Evolutionary conservation across 768 basidiomycete species (phyloP), one percentile per base, ranked within the genome.

Genomic region (Suillus spraguei): DNA sequence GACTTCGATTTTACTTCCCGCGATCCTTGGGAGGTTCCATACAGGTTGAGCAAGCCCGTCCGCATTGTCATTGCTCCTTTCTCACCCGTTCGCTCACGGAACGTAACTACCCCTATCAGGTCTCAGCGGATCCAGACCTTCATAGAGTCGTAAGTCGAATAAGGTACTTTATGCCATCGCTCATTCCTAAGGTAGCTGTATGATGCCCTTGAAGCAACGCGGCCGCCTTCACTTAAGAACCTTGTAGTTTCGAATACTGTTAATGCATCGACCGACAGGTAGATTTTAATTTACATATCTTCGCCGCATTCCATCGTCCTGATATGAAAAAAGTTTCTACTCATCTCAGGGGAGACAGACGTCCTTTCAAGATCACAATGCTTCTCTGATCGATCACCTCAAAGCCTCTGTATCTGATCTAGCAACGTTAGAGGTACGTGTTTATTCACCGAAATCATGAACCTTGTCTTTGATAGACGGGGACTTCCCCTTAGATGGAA

Each of bases 221-320:
- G 82, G 52, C 85, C 87, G 28, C 49, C 67, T 22, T 73, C 66
- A 17, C 74, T 77, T 54, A 65, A 74, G 16, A 71, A 71, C 22
- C 67, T 70, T 38, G 78, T 89, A 63, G 69, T 87, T 16, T 59
- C 68, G 44, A 65, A 80, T 60, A 69, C 79, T 24, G 79, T 88
- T 38, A 94, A 93, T 68, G 92, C 91, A n/a, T 91, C 90, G 59
- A 87, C 91, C 46, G 92, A 94, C 74, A 92, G 90, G 89, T 89
- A 68, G 59, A 71, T 59, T 64, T 20, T 54, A 33, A 16, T 24
- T 46, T 61, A n/a, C 44, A 38, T 5, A 28, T 6, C 50, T 13
- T 24, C 52, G 24, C 39, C 16, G 54, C 41, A 55, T 50, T 33
- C n/a, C 47, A 54, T n/a, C 42, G n/a, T 58, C 20, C 62, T 71